Evolutionary conservation across 768 basidiomycete species (phyloP).

Genomic region (Rhizopogon rudus): DNA sequence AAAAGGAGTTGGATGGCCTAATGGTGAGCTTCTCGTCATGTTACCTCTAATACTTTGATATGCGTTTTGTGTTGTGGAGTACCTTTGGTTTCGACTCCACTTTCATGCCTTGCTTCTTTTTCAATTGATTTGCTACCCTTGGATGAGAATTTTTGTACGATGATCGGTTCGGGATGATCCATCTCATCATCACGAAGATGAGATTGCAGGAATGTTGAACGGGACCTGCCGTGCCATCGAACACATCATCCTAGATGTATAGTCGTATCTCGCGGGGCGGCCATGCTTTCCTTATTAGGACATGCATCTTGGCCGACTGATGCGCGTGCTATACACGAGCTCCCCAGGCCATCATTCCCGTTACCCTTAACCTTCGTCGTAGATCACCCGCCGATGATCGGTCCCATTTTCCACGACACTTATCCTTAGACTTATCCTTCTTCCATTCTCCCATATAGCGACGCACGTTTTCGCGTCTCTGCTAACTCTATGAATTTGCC

Average conservation of each 20-base stretch:
- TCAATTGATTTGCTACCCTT: background rate
- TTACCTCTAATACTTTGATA: conserved; percentile 11
- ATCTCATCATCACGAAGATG: background rate
- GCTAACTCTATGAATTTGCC: background rate
- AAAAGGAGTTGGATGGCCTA: conserved; percentile 18
- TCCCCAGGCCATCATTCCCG: conserved; percentile 10
- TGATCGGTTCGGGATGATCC: background rate
- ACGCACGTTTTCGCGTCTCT: background rate
- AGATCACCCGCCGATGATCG: conserved; percentile 1
- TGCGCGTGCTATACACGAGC: conserved; percentile 15
- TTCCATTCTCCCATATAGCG: conserved; percentile 1
- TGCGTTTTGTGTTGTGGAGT: conserved; percentile 1
- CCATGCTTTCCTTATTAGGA: conserved; percentile 14
- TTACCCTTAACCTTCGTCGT: conserved; percentile 2
- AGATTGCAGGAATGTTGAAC: background rate
- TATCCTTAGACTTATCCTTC: background rate
- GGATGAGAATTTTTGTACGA: background rate
- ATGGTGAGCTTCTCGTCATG: conserved; percentile 17
- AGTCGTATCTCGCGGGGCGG: conserved; percentile 13
- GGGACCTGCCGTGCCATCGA: background rate
- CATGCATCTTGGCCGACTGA: conserved; percentile 10
- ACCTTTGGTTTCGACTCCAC: background rate
- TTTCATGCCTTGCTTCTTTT: background rate
- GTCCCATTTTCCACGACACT: background rate
- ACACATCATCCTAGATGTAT: background rate